Base-by-base conservation (phyloP, 176 grass and related monocot species). In the Oryza rufipogon region DNA sequence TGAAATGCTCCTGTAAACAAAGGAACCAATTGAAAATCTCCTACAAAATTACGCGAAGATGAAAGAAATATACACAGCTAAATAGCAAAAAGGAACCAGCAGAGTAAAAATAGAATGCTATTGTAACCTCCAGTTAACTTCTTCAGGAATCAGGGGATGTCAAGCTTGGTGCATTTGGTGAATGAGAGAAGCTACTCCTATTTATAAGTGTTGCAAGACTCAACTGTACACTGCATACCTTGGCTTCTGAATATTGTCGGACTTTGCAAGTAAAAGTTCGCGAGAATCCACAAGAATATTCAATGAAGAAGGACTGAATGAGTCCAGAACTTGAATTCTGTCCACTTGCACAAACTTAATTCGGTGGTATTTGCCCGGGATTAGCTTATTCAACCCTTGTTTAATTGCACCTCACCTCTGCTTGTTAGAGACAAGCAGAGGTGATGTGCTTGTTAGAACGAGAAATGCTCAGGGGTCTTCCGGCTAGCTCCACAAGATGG, bases 271-370 rank as follows among this genome's bases (percentile, higher is more conserved):
- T 71, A 23, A 89, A 71, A 33, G 15, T 76, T 39, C 23, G 5
- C 1, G 77, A 64, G 82, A 75, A 70, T 71, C 65, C 16, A 11
- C 42, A 34, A 2, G 82, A 85, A 48, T 11, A 41, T 89, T 76
- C 77, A 81, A 0, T 64, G 77, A 64, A 80, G 71, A 42, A 52
- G 0, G 38, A 74, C 60, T 61, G 71, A 83, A 75, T 20, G 14
- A 69, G 70, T 74, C 75, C 32, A 52, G 20, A 68, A 45, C 56
- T 34, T 10, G 72, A 77, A 82, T 82, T 12, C n/a, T 17, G 66
- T 46, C 77, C 81, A 42, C 7, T 74, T 36, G 15, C 34, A 52
- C 71, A 77, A 66, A 77, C 7, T 58, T 58, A 58, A 58, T 66
- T 20, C 28, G 36, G 61, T 56, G 36, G 9, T 56, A 44, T 23